These are phyloP conservation scores for Mallotus repandus DNA, from an alignment of 441 rosid genomes.

Conservation along the genomic window DNA sequence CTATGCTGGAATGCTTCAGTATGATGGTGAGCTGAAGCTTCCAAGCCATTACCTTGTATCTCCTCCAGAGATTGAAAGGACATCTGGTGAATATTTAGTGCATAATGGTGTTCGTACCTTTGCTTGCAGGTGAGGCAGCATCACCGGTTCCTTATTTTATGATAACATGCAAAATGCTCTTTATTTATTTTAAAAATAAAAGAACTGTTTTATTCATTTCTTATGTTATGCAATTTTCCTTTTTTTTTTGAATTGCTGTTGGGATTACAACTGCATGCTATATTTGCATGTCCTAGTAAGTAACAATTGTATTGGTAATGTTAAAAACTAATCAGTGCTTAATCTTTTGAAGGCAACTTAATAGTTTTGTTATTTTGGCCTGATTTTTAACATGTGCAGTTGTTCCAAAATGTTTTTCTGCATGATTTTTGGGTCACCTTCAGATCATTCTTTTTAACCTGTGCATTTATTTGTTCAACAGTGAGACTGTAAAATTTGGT, in stretches of 20 bases:
- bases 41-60: conserved; percentile 85
- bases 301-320: background rate
- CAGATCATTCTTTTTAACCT: background rate
- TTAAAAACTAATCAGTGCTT: background rate
- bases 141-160: background rate
- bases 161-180: background rate
- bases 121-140: conserved; percentile 84
- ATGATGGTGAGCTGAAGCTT: conserved; percentile 94
- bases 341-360: background rate
- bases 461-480: conserved; percentile 29
- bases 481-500: conserved; percentile 98
- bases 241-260: background rate
- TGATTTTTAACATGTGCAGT: background rate
- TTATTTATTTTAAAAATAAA: background rate
- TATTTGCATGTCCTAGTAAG: background rate
- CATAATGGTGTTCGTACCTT: conserved; percentile 82
- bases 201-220: background rate
- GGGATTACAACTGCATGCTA: background rate
- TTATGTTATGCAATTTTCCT: background rate
- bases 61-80: conserved; percentile 96
- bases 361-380: background rate
- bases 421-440: background rate
- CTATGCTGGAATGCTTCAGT: conserved; percentile 97
- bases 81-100: conserved; percentile 94
- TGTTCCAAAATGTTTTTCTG: background rate